phyloP scores from a whole-genome alignment of 352 stramenopile species.

The Globisporangium barbulae region DNA sequence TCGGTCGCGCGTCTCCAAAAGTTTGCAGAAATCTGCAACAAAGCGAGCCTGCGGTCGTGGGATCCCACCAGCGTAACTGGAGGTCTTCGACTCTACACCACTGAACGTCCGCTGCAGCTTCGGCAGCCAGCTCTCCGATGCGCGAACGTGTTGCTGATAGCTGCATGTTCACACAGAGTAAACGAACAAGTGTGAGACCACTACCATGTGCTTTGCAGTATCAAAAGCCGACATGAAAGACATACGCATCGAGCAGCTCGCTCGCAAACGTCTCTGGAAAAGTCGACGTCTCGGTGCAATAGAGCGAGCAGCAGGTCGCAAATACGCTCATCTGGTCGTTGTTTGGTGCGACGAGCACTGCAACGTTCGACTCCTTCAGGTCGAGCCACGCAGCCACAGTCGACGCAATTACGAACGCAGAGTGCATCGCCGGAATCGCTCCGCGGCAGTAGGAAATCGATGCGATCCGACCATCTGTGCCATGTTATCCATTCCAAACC shows the following conservation, averaged over 20 bases:
- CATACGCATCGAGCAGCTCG: conserved; percentile 71
- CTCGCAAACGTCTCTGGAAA: conserved; percentile 71
- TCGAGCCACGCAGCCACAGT: conserved; percentile 84
- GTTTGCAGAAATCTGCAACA: conserved; percentile 70
- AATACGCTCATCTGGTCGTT: conserved; percentile 89
- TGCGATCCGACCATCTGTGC: conserved; percentile 69
- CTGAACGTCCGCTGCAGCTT: conserved; percentile 82
- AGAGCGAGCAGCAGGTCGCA: conserved; percentile 82
- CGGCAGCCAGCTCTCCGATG: conserved; percentile 65
- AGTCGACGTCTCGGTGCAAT: conserved; percentile 58
- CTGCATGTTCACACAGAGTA: conserved; percentile 10
- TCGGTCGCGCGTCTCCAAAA: conserved; percentile 73
- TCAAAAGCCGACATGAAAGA: background rate
- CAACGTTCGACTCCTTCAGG: conserved; percentile 68
- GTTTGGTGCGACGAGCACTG: conserved; percentile 76
- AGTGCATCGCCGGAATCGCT: conserved; percentile 80
- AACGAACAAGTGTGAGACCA: background rate
- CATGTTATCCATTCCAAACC: background rate
- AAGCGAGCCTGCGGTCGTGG: conserved; percentile 77
- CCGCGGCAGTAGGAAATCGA: conserved; percentile 77
- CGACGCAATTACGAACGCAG: conserved; percentile 76
- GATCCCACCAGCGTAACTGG: conserved; percentile 56
- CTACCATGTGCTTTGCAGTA: background rate
- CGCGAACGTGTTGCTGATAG: conserved; percentile 68
- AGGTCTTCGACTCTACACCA: conserved; percentile 62